These are phyloP conservation scores for Colletotrichum sublineola DNA, from an alignment of 2,329 filamentous ascomycete species.

Conservation along the genomic window DNA sequence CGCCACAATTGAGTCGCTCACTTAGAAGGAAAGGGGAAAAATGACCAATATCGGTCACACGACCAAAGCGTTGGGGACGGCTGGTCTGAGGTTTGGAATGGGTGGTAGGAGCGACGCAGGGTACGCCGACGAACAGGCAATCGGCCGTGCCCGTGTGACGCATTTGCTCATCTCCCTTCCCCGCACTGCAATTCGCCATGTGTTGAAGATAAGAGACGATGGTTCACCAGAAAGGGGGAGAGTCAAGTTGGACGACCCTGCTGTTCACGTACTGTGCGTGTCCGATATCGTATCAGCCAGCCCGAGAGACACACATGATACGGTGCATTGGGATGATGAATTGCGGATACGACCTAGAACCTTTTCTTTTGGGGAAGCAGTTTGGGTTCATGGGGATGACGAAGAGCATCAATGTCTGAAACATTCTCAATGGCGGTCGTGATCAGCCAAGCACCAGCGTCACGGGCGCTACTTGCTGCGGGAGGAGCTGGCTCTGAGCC, in stretches of 20 bases:
- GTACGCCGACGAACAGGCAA: neutral
- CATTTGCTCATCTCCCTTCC: slow-evolving; percentile 5
- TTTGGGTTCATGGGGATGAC: slow-evolving; percentile 36
- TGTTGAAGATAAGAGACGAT: neutral
- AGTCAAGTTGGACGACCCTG: slow-evolving; percentile 3
- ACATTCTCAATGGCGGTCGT: slow-evolving; percentile 26
- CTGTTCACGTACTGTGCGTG: slow-evolving; percentile 1
- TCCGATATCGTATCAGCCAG: slow-evolving; percentile 19
- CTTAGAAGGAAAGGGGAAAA: neutral
- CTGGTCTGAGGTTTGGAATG: slow-evolving; percentile 4
- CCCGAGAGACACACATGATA: neutral
- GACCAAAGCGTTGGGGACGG: slow-evolving; percentile 21
- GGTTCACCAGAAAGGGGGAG: neutral
- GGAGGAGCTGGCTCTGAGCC: slow-evolving; percentile 11
- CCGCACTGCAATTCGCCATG: slow-evolving; percentile 6
- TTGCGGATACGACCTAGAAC: slow-evolving; percentile 9
- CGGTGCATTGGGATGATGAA: neutral
- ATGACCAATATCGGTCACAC: slow-evolving; percentile 8
- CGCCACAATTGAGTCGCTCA: neutral
- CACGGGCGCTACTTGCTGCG: slow-evolving; percentile 23
- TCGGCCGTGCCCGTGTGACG: slow-evolving; percentile 8
- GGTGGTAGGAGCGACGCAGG: neutral
- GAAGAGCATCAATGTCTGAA: slow-evolving; percentile 33
- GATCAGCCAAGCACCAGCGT: slow-evolving; percentile 30
- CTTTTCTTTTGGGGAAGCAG: neutral